Evolutionary conservation across 352 stramenopile genomes (phyloP), one percentile per base, ranked within the genome.

Genomic region (Globisporangium heterothallicum): DNA sequence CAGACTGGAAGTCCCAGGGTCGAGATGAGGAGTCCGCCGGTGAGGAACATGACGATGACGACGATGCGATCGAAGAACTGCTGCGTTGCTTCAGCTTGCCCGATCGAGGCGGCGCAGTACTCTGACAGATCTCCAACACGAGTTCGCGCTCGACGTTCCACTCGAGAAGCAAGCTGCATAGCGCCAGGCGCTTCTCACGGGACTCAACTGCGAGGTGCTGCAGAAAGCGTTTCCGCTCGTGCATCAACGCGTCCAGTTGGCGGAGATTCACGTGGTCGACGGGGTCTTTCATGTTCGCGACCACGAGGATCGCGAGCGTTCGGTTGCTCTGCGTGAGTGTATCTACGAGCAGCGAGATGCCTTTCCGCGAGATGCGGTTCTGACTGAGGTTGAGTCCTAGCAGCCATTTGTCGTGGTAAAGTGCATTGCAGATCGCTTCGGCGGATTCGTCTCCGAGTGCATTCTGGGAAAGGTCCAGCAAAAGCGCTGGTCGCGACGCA

Each of bases 341-440:
- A 35, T 76, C 54, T 9, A 60, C 52, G 6, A 81, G 51, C n/a
- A 59, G 26, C 12, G 50, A 40, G 1, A 64, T 58, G n/a, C 66
- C 68, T 34, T 51, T 32, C 3, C 61, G 41, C 26, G 73, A 68
- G 19, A 84, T n/a, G 2, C 48, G 25, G 19, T 87, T 87, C 10
- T 58, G 49, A 25, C 55, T 69, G 18, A 87, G 44, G 25, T 82
- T 83, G 19, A 84, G 36, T 4, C 73, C 73, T 4, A 87, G 46
- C 7, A 85, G 22, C 76, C 76, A 87, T 49, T 85, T 87, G 59
- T 87, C 73, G 52, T 82, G 73, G 40, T 68, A 78, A 22, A 87
- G 76, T n/a, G 67, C 64, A 25, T 72, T 63, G 36, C 57, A 70
- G n/a, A 86, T 59, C 13, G 59, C 47, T 53, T 76, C 62, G 10